Conservation (phyloP, 2,329 filamentous ascomycete genomes). For the Trichoderma afroharzianum region DNA sequence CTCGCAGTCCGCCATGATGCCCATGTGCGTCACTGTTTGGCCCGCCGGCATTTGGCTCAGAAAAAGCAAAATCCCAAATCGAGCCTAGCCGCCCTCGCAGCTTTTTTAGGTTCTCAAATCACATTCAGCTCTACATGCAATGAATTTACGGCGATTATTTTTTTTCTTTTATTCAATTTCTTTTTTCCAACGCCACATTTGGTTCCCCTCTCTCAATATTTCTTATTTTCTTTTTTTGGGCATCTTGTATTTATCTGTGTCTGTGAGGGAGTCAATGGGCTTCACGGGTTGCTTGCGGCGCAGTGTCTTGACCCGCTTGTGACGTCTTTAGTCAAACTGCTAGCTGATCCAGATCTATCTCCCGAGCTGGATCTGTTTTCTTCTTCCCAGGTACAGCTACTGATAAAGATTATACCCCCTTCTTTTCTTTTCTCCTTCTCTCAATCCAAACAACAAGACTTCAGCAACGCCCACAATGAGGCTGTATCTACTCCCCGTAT, state of each 20-base stretch:
- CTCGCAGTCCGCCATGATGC: conserved; percentile 25
- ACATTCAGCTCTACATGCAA: background rate
- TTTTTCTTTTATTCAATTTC: too few relatives aligned
- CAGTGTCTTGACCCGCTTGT: conserved; percentile 2
- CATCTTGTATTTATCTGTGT: background rate
- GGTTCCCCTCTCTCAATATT: background rate
- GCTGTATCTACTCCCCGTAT: conserved; percentile 89
- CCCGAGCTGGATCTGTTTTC: background rate
- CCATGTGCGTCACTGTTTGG: conserved; percentile 32
- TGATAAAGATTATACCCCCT: background rate
- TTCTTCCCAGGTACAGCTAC: background rate
- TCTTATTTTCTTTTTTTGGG: too few relatives aligned
- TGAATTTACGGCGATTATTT: background rate
- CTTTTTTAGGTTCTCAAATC: background rate
- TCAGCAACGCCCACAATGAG: conserved; percentile 62
- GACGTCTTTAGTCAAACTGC: background rate
- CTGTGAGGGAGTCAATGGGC: background rate
- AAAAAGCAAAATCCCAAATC: background rate
- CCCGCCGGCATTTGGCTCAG: background rate
- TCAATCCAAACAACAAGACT: background rate
- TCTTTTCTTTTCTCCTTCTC: background rate
- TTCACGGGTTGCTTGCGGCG: background rate
- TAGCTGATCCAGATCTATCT: background rate
- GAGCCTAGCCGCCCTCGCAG: background rate
- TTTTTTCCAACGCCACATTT: background rate